phyloP scores from a whole-genome alignment of 2,329 filamentous ascomycete genomes.

The Fusarium goolgardi region DNA sequence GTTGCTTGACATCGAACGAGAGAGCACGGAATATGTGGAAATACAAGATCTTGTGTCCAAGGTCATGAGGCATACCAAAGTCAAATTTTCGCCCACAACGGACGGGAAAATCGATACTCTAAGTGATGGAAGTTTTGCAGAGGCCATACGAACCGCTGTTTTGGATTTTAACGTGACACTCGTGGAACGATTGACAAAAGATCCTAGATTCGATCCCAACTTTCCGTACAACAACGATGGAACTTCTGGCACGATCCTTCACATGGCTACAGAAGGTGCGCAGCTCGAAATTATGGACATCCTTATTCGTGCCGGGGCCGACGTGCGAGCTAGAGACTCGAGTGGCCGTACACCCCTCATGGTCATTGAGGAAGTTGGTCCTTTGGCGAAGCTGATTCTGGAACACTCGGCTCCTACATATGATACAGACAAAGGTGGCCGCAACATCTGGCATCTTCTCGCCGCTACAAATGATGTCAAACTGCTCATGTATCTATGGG shows the following conservation, averaged over 20 bases:
- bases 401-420: conserved; percentile 46
- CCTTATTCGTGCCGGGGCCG: conserved; percentile 46
- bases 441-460: conserved; percentile 55
- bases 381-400: conserved; percentile 46
- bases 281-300: conserved; percentile 46
- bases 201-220: conserved; percentile 50
- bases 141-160: conserved; percentile 44
- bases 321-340: conserved; percentile 47
- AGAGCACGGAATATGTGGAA: conserved; percentile 19
- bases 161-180: conserved; percentile 42
- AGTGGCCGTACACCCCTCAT: conserved; percentile 53
- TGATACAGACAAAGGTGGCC: conserved; percentile 47
- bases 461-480: conserved; percentile 50
- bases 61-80: conserved; percentile 30
- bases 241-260: conserved; percentile 47
- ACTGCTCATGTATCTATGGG: conserved; percentile 49
- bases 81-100: conserved; percentile 27
- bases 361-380: conserved; percentile 46
- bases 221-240: conserved; percentile 26
- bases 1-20: conserved; percentile 14
- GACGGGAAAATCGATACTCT: conserved; percentile 24
- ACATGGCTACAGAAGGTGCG: conserved; percentile 47
- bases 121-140: conserved; percentile 36
- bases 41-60: conserved; percentile 27
- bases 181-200: conserved; percentile 46